Conservation (phyloP, 306 rosid genomes). For the Rosa lucieae region DNA sequence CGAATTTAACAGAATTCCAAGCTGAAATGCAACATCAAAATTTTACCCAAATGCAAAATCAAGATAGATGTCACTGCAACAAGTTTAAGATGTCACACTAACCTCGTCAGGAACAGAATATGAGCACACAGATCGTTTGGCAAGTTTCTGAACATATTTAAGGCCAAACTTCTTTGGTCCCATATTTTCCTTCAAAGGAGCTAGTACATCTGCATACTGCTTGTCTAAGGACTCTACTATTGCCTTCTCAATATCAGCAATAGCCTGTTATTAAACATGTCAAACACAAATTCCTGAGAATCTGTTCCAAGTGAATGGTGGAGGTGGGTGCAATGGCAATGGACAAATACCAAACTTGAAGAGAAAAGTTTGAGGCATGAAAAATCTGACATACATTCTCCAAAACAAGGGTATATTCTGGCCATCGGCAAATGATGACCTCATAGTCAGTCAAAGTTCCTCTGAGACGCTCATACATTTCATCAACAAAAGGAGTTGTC, state of each 20-base stretch:
- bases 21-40: slow-evolving; percentile 48
- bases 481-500: slow-evolving; percentile 96
- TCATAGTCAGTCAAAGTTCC: slow-evolving; percentile 83
- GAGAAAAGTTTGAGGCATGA: neutral
- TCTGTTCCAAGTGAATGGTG: neutral
- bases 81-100: slow-evolving; percentile 23
- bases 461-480: slow-evolving; percentile 88
- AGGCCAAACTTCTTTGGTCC: slow-evolving; percentile 93
- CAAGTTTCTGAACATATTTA: slow-evolving; percentile 91
- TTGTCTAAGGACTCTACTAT: slow-evolving; percentile 87
- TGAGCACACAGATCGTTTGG: slow-evolving; percentile 65
- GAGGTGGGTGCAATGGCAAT: neutral
- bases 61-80: slow-evolving; percentile 13
- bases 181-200: slow-evolving; percentile 86
- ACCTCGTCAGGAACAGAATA: slow-evolving; percentile 91
- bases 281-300: neutral
- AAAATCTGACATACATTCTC: slow-evolving; percentile 70
- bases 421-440: slow-evolving; percentile 97
- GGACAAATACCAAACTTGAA: neutral
- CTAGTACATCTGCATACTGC: slow-evolving; percentile 89
- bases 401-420: slow-evolving; percentile 75
- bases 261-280: slow-evolving; percentile 50
- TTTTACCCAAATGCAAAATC: slow-evolving; percentile 12
- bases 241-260: slow-evolving; percentile 89
- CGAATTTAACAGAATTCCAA: slow-evolving; percentile 83